A percentile compares a stretch with the other conserved stretches of the same genome.
Evolutionary conservation across 805 yeast species (phyloP).

Genomic region (Yamadazyma sp.): DNA sequence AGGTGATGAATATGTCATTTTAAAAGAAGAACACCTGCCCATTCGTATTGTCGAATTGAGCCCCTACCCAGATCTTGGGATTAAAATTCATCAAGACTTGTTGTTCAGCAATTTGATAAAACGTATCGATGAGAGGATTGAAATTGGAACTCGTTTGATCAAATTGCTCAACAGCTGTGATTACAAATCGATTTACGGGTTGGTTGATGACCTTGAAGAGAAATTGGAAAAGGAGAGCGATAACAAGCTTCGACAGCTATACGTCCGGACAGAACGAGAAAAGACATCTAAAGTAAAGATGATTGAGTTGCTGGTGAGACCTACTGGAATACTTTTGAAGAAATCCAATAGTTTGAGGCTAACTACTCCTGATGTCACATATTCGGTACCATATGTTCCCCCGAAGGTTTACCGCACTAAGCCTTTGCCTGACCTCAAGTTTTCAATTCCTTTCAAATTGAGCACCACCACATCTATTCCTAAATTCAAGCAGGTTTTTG

Average conservation of each 20-base stretch:
- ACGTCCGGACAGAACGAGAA: slow-evolving; percentile 14
- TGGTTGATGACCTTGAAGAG: slow-evolving; percentile 6
- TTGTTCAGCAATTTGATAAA: slow-evolving; percentile 24
- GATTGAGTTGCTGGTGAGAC: slow-evolving; percentile 12
- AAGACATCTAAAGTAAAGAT: slow-evolving; percentile 8
- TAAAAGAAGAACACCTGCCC: slow-evolving; percentile 25
- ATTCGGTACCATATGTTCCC: slow-evolving; percentile 24
- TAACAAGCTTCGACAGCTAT: slow-evolving; percentile 23
- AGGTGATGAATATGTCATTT: slow-evolving; percentile 42
- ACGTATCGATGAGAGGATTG: slow-evolving; percentile 28
- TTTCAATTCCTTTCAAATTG: slow-evolving; percentile 13
- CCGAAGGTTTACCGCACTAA: slow-evolving; percentile 1
- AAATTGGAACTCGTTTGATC: slow-evolving; percentile 6
- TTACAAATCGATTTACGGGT: neutral
- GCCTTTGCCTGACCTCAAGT: slow-evolving; percentile 1
- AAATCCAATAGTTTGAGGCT: slow-evolving; percentile 9
- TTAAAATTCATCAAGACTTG: slow-evolving; percentile 20
- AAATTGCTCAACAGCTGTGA: neutral
- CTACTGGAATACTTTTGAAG: slow-evolving; percentile 12
- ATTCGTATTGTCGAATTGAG: slow-evolving; percentile 10
- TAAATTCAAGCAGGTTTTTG: slow-evolving; percentile 20
- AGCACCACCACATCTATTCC: slow-evolving; percentile 17
- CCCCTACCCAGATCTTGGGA: slow-evolving; percentile 14
- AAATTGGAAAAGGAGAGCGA: slow-evolving; percentile 2
- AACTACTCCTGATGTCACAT: slow-evolving; percentile 20